Conservation (phyloP, 2,329 filamentous ascomycete genomes). For the Fusarium sp. region DNA sequence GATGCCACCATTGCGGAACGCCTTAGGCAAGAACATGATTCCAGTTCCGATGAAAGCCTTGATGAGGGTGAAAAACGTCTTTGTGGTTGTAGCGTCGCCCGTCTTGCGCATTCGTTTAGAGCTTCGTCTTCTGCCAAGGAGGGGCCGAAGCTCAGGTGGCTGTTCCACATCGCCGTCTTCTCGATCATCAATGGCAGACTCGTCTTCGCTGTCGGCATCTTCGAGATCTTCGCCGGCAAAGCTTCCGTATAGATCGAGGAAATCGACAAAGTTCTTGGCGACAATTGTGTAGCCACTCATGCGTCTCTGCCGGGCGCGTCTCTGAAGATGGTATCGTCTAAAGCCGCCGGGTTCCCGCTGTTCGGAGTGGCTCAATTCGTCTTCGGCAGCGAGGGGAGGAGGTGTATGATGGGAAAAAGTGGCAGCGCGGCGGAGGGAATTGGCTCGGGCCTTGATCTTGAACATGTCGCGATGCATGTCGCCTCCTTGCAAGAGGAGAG, state of each 20-base stretch:
- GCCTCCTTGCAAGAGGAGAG: slow-evolving; percentile 77
- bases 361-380: slow-evolving; percentile 50
- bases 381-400: slow-evolving; percentile 44
- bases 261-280: slow-evolving; percentile 78
- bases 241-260: slow-evolving; percentile 78
- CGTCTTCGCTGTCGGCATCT: slow-evolving; percentile 65
- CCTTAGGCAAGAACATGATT: slow-evolving; percentile 84
- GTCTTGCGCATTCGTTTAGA: slow-evolving; percentile 56
- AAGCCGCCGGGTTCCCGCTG: slow-evolving; percentile 60
- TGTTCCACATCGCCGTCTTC: slow-evolving; percentile 57
- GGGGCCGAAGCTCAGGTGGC: slow-evolving; percentile 65
- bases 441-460: slow-evolving; percentile 71
- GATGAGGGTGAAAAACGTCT: slow-evolving; percentile 81
- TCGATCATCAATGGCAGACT: slow-evolving; percentile 63
- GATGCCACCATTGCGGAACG: slow-evolving; percentile 81
- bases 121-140: slow-evolving; percentile 62
- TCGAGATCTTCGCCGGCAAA: slow-evolving; percentile 79
- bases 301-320: slow-evolving; percentile 53
- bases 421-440: slow-evolving; percentile 65
- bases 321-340: slow-evolving; percentile 55
- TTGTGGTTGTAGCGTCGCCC: slow-evolving; percentile 74
- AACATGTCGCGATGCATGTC: slow-evolving; percentile 84
- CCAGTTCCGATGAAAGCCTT: slow-evolving; percentile 84
- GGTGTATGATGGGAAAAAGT: slow-evolving; percentile 71
- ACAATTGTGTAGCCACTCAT: slow-evolving; percentile 60